Base-by-base conservation (phyloP, 164 flowering plant genomes). In the Tetrastigma voinierianum region DNA sequence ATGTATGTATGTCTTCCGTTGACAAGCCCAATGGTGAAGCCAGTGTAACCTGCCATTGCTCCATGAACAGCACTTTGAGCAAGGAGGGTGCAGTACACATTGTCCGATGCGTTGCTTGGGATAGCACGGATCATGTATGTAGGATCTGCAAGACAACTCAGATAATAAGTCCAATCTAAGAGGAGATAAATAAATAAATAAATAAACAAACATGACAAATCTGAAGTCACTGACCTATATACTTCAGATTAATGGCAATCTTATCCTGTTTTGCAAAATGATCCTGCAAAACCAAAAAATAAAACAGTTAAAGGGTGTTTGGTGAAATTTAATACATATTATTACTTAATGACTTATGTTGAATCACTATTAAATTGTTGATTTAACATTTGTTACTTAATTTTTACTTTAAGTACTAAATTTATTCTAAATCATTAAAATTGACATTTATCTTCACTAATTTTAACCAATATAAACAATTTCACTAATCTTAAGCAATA, bases 91-190 rank as follows among this genome's bases (percentile, higher is more conserved):
- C 84, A 84, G 72, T 84, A 86, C 43, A 86, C 82, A 67, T 86
- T 86, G 69, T 86, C 90, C 9, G 93, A 83, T 70, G 93, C 93
- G 74, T 76, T 88, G 76, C 87, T 76, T 44, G 93, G 93, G 66
- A 88, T 65, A 18, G 93, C 93, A 9, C 89, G 87, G 65, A 86
- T 81, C 93, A 88, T 88, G 83, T 88, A 88, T 21, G 91, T 86
- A 21, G 94, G 94, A 77, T 88, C 94, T 88, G 86, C 62, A 23
- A 60, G 52, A 65, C 32, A 51, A 48, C 18, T 48, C 40, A 10
- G 53, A 17, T 47, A 4, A 4, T 4, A 11, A 25, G 46, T 16
- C 12, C 9, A 12, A 10, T 9, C 21, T 58, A 12, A 32, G 23
- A 23, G 51, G 52, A 45, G 48, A 15, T 15, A 19, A 14, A 44